Evolutionary conservation across 441 rosid species (phyloP), one percentile per base, ranked within the genome.

Genomic region (Mallotus repandus): DNA sequence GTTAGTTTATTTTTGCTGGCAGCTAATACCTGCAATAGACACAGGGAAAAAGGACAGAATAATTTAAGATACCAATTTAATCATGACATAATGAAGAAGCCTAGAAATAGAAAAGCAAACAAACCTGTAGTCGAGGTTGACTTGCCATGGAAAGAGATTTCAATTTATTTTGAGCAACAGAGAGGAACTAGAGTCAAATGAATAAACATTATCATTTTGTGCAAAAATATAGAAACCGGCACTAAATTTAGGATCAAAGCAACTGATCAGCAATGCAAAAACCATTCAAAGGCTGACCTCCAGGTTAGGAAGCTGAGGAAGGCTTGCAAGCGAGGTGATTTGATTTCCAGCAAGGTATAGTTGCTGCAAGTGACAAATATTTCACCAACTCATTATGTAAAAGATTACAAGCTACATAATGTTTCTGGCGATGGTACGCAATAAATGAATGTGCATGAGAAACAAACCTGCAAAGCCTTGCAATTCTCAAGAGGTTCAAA

Each of bases 291-390:
- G 74, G 60, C 80, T 72, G 84, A 96, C 99, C 97, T 96, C 99
- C 81, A 96, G 79, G 82, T 93, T 96, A 55, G 97, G 99, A 77
- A 96, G 97, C 81, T 88, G 93, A 59, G 99, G 99, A 77, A 96
- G 91, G 85, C 96, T 96, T 75, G 79, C 87, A 84, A 96, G 92
- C 22, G 99, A 96, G n/a, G 93, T 90, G 75, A 96, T 93, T 86
- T 96, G 98, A 75, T 96, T 96, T 74, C 99, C 99, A 79, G 98
- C 99, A 80, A 96, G 98, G 86, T 96, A 96, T 15, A 96, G 84
- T 96, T 96, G 99, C 99, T 96, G 85, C 81, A 79, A 73, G 76
- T 49, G 61, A 83, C 53, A 74, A 25, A 81, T 41, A 73, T 57
- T 67, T 84, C 67, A 80, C 55, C 76, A 76, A 61, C 75, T 72